Evolutionary conservation across 2,329 filamentous ascomycete species (phyloP).

Genomic region (Hymenoscyphus salicellus): DNA sequence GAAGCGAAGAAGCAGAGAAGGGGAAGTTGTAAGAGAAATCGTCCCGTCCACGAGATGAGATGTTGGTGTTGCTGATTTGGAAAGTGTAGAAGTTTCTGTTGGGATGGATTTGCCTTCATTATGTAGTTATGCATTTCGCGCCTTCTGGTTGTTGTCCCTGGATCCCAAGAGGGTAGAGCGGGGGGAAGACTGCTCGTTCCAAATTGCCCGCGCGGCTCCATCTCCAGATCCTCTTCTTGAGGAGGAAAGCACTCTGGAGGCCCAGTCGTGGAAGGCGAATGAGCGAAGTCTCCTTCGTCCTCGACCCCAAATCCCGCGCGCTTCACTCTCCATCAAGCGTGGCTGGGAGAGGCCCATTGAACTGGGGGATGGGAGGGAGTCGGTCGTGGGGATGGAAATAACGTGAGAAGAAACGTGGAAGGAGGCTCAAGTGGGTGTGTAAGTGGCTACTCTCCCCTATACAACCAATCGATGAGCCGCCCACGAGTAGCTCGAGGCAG

Average conservation of each 20-base stretch:
- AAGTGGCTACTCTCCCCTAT: conserved; percentile 25
- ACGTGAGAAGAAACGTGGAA: conserved; percentile 27
- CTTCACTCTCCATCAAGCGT: conserved; percentile 17
- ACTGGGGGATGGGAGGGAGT: background rate
- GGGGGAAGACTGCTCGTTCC: conserved; percentile 21
- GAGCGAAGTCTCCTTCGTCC: conserved; percentile 13
- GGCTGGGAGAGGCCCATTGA: conserved; percentile 13
- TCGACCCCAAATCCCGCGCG: conserved; percentile 27
- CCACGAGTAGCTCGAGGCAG: conserved; percentile 1
- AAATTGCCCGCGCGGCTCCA: conserved; percentile 26
- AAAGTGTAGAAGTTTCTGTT: background rate
- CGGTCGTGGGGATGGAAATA: conserved; percentile 8
- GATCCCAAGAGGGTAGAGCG: background rate
- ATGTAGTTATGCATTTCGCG: conserved; percentile 20
- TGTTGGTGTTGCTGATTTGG: background rate
- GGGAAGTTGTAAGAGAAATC: background rate
- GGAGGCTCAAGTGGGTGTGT: conserved; percentile 28
- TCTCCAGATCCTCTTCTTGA: conserved; percentile 9
- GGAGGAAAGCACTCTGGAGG: conserved; percentile 4
- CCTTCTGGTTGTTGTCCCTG: conserved; percentile 9
- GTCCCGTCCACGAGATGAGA: background rate
- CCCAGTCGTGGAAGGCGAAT: conserved; percentile 24
- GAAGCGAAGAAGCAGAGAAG: background rate
- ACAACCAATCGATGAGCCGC: conserved; percentile 18
- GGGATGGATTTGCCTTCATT: conserved; percentile 12